These are phyloP conservation scores for Aspergillus uvarum DNA, from an alignment of 2,329 filamentous ascomycete genomes.

Conservation along the genomic window DNA sequence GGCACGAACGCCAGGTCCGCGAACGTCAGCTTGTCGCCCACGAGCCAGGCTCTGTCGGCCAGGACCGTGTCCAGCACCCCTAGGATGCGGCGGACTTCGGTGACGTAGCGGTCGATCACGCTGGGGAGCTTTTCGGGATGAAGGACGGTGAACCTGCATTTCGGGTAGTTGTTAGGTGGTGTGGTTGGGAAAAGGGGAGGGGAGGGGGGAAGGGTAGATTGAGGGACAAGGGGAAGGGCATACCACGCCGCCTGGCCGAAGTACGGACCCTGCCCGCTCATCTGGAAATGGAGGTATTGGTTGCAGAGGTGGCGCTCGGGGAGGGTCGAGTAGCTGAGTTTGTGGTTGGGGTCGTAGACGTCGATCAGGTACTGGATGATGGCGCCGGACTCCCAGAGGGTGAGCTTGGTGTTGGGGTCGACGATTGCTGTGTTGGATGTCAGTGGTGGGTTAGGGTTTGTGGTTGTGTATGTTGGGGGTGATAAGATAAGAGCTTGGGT, in stretches of 20 bases:
- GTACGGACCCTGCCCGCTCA: constrained; percentile 10
- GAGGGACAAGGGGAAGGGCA: not conserved
- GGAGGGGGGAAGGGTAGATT: not conserved
- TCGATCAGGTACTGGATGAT: constrained; percentile 50
- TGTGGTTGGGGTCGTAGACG: constrained; percentile 7
- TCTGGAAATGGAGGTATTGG: constrained; percentile 12
- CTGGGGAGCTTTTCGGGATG: not conserved
- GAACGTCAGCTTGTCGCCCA: constrained; percentile 6
- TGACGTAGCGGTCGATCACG: constrained; percentile 2
- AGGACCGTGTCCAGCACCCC: constrained; percentile 3
- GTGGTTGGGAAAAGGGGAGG: too few species aligned
- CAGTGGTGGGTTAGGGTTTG: not conserved
- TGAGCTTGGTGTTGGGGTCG: not conserved
- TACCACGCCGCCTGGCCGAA: constrained; percentile 10
- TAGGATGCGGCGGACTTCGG: not conserved
- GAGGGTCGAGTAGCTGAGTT: not conserved
- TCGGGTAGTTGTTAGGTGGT: not conserved
- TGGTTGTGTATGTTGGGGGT: not conserved
- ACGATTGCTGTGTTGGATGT: not conserved
- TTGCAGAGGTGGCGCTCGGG: constrained; percentile 1
- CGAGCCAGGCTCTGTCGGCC: not conserved
- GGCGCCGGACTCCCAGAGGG: constrained; percentile 39
- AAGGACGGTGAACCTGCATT: constrained; percentile 1
- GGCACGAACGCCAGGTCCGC: constrained; percentile 9
- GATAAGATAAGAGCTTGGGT: not conserved